Base-by-base conservation (phyloP, 345 rosid species). In the Gossypium turneri region DNA sequence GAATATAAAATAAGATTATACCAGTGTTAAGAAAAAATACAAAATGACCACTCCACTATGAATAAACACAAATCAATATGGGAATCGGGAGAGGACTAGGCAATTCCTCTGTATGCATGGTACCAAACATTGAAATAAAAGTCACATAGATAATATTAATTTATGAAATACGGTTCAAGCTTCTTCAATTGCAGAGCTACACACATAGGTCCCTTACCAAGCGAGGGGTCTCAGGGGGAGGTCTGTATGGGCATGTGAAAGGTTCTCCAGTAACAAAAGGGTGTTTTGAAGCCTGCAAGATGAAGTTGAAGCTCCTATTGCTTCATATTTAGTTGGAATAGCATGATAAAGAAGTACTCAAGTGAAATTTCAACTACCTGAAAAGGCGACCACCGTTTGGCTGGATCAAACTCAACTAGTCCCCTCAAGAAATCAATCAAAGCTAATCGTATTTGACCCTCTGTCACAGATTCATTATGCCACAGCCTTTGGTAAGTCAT, bases 261-360 rank as follows among this genome's bases (percentile, higher is more conserved):
- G 99, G 98, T 74, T 96, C 98, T 64, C 99, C 98, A 22, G 99
- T 96, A 62, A 96, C 89, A 79, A 96, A 96, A 82, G 99, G 99
- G 80, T 96, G 99, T 81, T 84, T 92, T 77, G 97, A 93, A 68
- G 99, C 99, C 99, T 96, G 89, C 79, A 85, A 67, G 62, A 57
- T 74, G 73, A 60, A 76, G 55, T 73, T 66, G 12, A 20, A 19
- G 67, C 61, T 67, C 38, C 25, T 50, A 73, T 4, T 27, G 51
- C 16, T n/a, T 17, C 29, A 55, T 72, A 68, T 10, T 61, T 62
- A 67, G 44, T 65, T 47, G 45, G 56, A 20, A 67, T 24, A 43
- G 73, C 73, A 44, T 38, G 56, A 78, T 34, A 50, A 76, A 65
- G 76, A 72, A 59, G 43, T 45, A 24, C 68, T 77, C 59, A 74